phyloP scores from a whole-genome alignment of 2,329 filamentous ascomycete genomes.

The Aureobasidium sp. region DNA sequence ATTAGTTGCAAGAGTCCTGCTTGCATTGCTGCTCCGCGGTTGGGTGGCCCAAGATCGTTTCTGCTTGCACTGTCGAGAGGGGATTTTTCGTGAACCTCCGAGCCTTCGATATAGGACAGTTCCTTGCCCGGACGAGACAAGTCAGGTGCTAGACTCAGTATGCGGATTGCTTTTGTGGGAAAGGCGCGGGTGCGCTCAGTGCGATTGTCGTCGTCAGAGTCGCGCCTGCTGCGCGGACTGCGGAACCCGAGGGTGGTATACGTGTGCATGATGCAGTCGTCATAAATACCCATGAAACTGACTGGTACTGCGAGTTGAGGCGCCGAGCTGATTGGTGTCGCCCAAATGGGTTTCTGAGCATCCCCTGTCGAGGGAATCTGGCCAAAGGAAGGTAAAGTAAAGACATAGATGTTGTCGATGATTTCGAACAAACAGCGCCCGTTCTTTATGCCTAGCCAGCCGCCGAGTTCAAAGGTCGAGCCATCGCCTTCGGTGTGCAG shows the following conservation, averaged over 20 bases:
- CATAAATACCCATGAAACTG: conserved; percentile 40
- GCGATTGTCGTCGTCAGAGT: not conserved
- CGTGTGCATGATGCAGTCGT: conserved; percentile 41
- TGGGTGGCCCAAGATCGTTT: not conserved
- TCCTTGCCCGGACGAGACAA: conserved; percentile 4
- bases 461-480: conserved; percentile 37
- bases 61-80: not conserved
- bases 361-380: not conserved
- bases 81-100: not conserved
- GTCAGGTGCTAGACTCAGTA: conserved; percentile 31
- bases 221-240: not conserved
- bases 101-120: not conserved
- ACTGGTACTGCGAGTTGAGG: conserved; percentile 35
- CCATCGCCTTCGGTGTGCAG: conserved; percentile 36
- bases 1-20: conserved; percentile 14
- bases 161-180: conserved; percentile 34
- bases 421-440: conserved; percentile 38
- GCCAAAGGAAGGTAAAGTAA: conserved; percentile 32
- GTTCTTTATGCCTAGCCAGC: conserved; percentile 38
- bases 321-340: conserved; percentile 30
- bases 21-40: conserved; percentile 6
- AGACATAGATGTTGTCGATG: conserved; percentile 35
- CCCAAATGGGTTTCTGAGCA: conserved; percentile 18
- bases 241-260: conserved; percentile 25
- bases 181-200: conserved; percentile 26